phyloP scores from a whole-genome alignment of 1,139 yeast genomes.

The Lodderomyces pseudojiufengensis region DNA sequence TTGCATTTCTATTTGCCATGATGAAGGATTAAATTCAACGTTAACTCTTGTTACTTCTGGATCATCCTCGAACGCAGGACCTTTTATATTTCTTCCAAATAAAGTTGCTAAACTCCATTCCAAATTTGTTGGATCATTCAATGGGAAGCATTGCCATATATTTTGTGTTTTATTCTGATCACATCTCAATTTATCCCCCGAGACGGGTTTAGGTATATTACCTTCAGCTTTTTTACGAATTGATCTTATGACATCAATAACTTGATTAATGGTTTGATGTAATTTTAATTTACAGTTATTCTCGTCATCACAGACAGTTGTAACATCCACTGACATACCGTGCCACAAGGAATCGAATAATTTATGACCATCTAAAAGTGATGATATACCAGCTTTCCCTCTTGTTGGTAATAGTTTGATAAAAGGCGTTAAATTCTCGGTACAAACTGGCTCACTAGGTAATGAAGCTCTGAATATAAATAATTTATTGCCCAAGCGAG shows the following conservation, averaged over 20 bases:
- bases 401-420: slow-evolving; percentile 86
- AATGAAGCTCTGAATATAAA: slow-evolving; percentile 77
- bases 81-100: slow-evolving; percentile 65
- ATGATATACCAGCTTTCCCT: slow-evolving; percentile 86
- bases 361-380: slow-evolving; percentile 88
- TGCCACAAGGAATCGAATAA: slow-evolving; percentile 96
- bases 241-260: slow-evolving; percentile 68
- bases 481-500: slow-evolving; percentile 31
- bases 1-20: slow-evolving; percentile 44
- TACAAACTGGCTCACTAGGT: slow-evolving; percentile 95
- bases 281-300: slow-evolving; percentile 52
- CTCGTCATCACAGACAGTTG: slow-evolving; percentile 45
- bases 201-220: slow-evolving; percentile 78
- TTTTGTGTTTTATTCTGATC: slow-evolving; percentile 58
- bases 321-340: slow-evolving; percentile 81
- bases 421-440: slow-evolving; percentile 95
- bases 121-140: slow-evolving; percentile 50
- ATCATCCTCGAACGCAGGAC: slow-evolving; percentile 54
- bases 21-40: slow-evolving; percentile 37
- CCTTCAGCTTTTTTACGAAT: slow-evolving; percentile 54
- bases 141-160: slow-evolving; percentile 75
- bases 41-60: slow-evolving; percentile 38
- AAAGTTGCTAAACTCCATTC: slow-evolving; percentile 58
- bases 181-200: slow-evolving; percentile 68
- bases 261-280: slow-evolving; percentile 70